Base-by-base conservation (phyloP, 2,329 filamentous ascomycete genomes). In the Diaporthe helianthi region DNA sequence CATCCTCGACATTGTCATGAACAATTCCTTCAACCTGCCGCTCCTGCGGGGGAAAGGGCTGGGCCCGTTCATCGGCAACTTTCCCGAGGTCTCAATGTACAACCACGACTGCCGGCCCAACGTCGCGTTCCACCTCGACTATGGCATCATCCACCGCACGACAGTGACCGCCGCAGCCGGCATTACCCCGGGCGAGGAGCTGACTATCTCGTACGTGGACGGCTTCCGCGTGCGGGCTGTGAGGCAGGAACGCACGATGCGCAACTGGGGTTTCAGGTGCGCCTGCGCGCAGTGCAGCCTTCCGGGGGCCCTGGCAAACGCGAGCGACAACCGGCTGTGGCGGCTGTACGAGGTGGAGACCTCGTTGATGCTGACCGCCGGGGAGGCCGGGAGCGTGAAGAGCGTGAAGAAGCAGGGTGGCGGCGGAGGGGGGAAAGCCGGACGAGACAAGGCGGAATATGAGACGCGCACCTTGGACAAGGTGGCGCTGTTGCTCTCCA, bases 81-180 rank as follows among this genome's bases (percentile, higher is more conserved):
- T 80, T 36, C 80, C 81, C 0, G 80, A 82, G 68, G 78, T 80
- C 0, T 77, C 76, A 26, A 71, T 80, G 24, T 71, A 81, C 41
- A 83, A 83, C 69, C 81, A 83, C 71, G 81, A 78, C 38, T 83
- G 81, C 68, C 80, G 79, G 64, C 80, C 81, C 1, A 81, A 82
- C 71, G 79, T 81, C 9, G 75, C 73, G 7, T 78, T 76, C 64
- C 76, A 79, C 36, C 73, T 82, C 7, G 78, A 81, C 53, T 58
- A 75, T 0, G 70, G 74, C 22, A 72, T 83, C 4, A 79, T 79
- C n/a, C 80, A 82, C 65, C 76, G 77, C n/a, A 79, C 82, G 0
- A 76, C 77, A 52, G 79, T 77, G 1, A 78, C 77, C 1, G 72
- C 80, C 24, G 74, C 75, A 3, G 76, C 81, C 29, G 70, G 69